Conservation (phyloP, 176 grass and related monocot species). For the Carex scoparia region DNA sequence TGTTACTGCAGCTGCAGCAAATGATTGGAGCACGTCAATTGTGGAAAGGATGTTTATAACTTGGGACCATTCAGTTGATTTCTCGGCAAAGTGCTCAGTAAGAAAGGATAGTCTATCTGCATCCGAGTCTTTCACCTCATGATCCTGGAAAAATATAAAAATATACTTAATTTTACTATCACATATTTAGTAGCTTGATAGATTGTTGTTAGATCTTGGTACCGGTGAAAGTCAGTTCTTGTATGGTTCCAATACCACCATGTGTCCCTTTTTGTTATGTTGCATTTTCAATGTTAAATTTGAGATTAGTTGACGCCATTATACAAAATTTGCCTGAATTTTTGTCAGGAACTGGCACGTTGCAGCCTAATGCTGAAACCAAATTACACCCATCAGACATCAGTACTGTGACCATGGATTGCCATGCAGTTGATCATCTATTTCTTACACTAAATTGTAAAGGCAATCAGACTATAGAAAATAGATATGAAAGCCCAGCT, state of each 20-base stretch:
- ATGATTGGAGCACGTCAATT: slow-evolving; percentile 89
- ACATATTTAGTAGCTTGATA: neutral
- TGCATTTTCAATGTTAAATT: neutral
- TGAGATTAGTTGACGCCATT: neutral
- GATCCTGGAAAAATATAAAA: slow-evolving; percentile 48
- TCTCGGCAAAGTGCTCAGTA: slow-evolving; percentile 54
- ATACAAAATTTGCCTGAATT: neutral
- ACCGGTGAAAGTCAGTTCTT: neutral
- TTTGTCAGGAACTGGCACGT: neutral
- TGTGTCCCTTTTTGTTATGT: neutral
- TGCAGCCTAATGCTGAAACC: neutral
- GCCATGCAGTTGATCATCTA: neutral
- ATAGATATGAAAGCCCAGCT: neutral
- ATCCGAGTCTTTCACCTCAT: slow-evolving; percentile 47
- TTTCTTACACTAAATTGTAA: neutral
- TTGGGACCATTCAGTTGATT: slow-evolving; percentile 65
- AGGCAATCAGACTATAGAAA: neutral
- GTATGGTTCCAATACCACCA: neutral
- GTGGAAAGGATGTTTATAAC: slow-evolving; percentile 56
- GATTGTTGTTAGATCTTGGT: neutral
- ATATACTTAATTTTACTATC: neutral
- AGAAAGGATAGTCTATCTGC: slow-evolving; percentile 49
- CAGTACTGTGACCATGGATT: neutral
- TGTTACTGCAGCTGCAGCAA: slow-evolving; percentile 46
- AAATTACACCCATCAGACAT: neutral